Conservation (phyloP, 225 moss, liverwort and hornwort genomes). For the Sphagnum contortum region DNA sequence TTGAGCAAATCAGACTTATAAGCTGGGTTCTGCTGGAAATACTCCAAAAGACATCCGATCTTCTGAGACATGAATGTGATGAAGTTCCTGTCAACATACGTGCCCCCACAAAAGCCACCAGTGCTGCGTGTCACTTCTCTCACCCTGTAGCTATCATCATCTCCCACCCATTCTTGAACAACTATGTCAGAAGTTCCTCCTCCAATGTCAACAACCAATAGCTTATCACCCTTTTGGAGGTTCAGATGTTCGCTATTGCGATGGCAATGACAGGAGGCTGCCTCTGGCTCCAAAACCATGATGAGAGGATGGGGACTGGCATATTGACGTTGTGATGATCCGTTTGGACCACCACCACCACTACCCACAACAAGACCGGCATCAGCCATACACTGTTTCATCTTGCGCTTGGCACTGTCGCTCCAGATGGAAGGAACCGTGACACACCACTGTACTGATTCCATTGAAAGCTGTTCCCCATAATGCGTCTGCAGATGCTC, state of each 20-base stretch:
- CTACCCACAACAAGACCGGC: conserved; percentile 12
- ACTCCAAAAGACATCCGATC: conserved; percentile 20
- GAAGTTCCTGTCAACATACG: conserved; percentile 25
- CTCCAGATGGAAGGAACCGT: conserved; percentile 20
- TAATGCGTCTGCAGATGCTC: not conserved
- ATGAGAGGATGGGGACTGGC: conserved; percentile 20
- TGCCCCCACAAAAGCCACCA: conserved; percentile 37
- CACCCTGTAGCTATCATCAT: not conserved
- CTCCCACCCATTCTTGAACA: conserved; percentile 17
- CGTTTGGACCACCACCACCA: not conserved
- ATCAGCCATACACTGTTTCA: conserved; percentile 9
- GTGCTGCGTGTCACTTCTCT: conserved; percentile 13
- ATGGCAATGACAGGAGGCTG: conserved; percentile 21
- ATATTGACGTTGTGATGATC: not conserved
- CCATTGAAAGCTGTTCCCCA: conserved; percentile 4
- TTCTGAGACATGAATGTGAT: conserved; percentile 11
- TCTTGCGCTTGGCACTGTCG: conserved; percentile 10
- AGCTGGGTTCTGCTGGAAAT: conserved; percentile 2
- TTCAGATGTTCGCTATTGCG: not conserved
- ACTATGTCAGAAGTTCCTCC: conserved; percentile 52
- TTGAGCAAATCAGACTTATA: not conserved
- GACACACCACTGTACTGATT: conserved; percentile 29
- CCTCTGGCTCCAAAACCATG: conserved; percentile 37
- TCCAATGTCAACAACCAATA: conserved; percentile 34
- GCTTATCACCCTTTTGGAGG: conserved; percentile 7